These are phyloP conservation scores for Hirsutella minnesotensis DNA, from an alignment of 2,329 filamentous ascomycete species.

Conservation along the genomic window DNA sequence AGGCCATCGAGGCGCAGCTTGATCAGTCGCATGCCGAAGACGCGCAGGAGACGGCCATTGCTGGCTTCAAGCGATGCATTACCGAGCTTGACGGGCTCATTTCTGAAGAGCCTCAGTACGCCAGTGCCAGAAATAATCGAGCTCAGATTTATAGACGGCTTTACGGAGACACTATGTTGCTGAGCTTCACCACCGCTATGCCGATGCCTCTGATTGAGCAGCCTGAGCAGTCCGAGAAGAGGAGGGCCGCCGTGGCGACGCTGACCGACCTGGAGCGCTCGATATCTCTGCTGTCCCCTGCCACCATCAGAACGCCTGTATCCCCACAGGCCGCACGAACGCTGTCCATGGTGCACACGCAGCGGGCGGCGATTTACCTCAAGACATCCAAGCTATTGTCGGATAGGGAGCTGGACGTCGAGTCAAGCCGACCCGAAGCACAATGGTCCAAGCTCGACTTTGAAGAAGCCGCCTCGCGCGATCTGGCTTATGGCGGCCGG, in stretches of 20 bases:
- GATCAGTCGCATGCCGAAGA: slow-evolving; percentile 26
- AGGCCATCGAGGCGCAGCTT: slow-evolving; percentile 42
- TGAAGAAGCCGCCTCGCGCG: slow-evolving; percentile 49
- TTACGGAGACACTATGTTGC: slow-evolving; percentile 48
- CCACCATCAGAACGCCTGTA: slow-evolving; percentile 35
- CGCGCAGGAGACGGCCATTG: slow-evolving; percentile 22
- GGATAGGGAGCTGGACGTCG: slow-evolving; percentile 25
- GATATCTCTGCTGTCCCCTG: slow-evolving; percentile 46
- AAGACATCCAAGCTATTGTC: slow-evolving; percentile 40
- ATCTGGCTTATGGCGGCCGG: slow-evolving; percentile 52
- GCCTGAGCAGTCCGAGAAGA: slow-evolving; percentile 24
- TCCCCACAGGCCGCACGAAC: slow-evolving; percentile 55
- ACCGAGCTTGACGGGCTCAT: slow-evolving; percentile 43
- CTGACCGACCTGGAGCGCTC: slow-evolving; percentile 45
- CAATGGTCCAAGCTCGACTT: slow-evolving; percentile 43
- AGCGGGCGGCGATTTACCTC: slow-evolving; percentile 55
- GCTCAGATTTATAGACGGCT: slow-evolving; percentile 54
- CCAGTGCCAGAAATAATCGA: slow-evolving; percentile 63
- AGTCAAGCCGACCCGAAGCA: slow-evolving; percentile 28
- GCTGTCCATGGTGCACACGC: slow-evolving; percentile 58
- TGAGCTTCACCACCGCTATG: slow-evolving; percentile 24
- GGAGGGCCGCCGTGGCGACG: slow-evolving; percentile 24
- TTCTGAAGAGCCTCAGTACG: slow-evolving; percentile 48
- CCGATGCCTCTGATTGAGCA: slow-evolving; percentile 29
- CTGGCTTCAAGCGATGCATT: slow-evolving; percentile 35